Evolutionary conservation across 306 rosid species (phyloP).

Genomic region (Cucurbita moschata): DNA sequence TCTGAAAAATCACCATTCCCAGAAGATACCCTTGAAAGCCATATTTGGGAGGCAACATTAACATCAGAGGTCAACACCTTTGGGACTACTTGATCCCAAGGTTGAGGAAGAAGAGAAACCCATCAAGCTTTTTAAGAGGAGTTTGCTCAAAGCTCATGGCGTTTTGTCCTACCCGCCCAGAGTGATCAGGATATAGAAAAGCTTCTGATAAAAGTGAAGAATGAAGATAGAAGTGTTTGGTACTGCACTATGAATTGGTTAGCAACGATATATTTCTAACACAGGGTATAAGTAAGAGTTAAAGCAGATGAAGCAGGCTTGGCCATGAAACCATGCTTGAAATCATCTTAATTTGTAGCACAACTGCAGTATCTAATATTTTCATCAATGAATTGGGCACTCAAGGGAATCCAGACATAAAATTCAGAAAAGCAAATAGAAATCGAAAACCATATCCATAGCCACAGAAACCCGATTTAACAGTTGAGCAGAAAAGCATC

Average conservation of each 20-base stretch:
- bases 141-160: constrained; percentile 34
- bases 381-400: neutral
- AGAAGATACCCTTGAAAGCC: neutral
- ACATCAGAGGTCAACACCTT: constrained; percentile 12
- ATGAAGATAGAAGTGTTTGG: constrained; percentile 9
- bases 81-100: constrained; percentile 27
- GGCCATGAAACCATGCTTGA: neutral
- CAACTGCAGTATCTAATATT: neutral
- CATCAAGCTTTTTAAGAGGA: constrained; percentile 25
- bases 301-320: neutral
- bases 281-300: neutral
- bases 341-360: neutral
- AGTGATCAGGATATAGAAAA: constrained; percentile 25
- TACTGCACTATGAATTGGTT: neutral
- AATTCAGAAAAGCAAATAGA: neutral
- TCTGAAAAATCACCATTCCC: neutral
- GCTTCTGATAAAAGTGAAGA: constrained; percentile 26
- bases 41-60: constrained; percentile 1
- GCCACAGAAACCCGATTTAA: neutral
- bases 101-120: constrained; percentile 19
- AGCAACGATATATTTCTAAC: neutral
- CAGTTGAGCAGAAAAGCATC: neutral
- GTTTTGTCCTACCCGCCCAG: constrained; percentile 1
- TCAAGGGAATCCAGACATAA: neutral
- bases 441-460: too few species aligned